Evolutionary conservation across 1,284 basidiomycete species (phyloP), one percentile per base, ranked within the genome.

Genomic region (Ustilago trichophora): DNA sequence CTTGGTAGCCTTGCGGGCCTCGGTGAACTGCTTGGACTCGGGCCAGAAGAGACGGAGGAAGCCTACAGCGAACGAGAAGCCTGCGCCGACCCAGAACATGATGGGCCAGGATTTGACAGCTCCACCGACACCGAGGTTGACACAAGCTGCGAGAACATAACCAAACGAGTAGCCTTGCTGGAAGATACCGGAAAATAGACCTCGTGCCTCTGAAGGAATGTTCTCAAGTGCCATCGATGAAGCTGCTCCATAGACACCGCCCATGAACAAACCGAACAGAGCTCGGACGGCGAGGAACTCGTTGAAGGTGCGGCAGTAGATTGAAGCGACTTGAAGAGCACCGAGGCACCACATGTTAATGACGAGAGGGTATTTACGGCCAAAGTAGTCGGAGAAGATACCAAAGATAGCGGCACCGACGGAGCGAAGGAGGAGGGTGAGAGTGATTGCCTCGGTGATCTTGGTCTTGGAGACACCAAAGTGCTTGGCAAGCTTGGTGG

Each of bases 321-420:
- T n/a, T n/a, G n/a, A n/a, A n/a, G n/a, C n/a, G n/a, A n/a, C n/a
- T n/a, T 73, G 71, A 5, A 76, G 60, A 7, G 59, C 58, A 47
- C 64, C 69, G 18, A 75, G 48, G 16, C 46, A 18, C 47, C 53
- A 57, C 57, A 76, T 66, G 54, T 75, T 74, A 53, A 75, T 43
- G 19, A 64, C 51, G 41, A 73, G 54, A n/a, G 69, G 72, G 18
- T 59, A 69, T 24, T 69, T 72, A 4, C 93, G 87, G 5, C 94
- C 63, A 32, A 59, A 66, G 36, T 59, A 66, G 35, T 66, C 63
- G n/a, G 56, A 47, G 13, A 58, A 63, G 34, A 59, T 15, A 31
- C 69, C 74, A 22, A 75, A 76, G 34, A 76, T 50, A 22, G 66
- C 54, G 3, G 73, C 74, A n/a, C 74, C 74, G 8, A 76, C 49